Conservation (phyloP, 768 basidiomycete genomes). For the Boletus huronensis region DNA sequence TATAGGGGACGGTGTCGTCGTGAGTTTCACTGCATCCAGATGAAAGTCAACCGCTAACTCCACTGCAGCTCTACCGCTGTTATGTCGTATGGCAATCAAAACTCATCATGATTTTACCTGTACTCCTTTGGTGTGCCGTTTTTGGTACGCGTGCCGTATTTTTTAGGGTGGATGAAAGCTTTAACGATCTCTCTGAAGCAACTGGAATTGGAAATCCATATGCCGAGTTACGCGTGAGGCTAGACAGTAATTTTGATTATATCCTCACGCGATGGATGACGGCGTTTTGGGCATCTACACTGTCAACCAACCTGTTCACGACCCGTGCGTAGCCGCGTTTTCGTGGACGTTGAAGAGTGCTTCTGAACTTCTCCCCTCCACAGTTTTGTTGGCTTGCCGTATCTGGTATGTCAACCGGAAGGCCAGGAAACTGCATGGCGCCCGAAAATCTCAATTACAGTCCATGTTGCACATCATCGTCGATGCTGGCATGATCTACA, state of each 20-base stretch:
- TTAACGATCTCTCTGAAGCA: neutral
- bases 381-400: neutral
- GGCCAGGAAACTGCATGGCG: neutral
- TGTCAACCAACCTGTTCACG: neutral
- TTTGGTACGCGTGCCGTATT: neutral
- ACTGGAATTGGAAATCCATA: neutral
- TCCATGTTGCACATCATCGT: neutral
- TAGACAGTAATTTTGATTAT: fast-evolving
- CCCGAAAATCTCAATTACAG: neutral
- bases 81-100: neutral
- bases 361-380: neutral
- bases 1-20: neutral
- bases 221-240: neutral
- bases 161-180: neutral
- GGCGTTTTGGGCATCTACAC: neutral
- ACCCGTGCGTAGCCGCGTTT: neutral
- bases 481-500: conserved; percentile 2
- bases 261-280: neutral
- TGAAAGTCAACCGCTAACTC: too few species aligned
- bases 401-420: neutral
- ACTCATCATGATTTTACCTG: neutral
- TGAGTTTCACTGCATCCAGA: neutral
- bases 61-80: neutral
- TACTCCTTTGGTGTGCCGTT: neutral
- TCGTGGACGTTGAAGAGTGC: neutral